These are phyloP conservation scores for Fomitopsis betulina DNA, from an alignment of 1,284 basidiomycete genomes.

Conservation along the genomic window DNA sequence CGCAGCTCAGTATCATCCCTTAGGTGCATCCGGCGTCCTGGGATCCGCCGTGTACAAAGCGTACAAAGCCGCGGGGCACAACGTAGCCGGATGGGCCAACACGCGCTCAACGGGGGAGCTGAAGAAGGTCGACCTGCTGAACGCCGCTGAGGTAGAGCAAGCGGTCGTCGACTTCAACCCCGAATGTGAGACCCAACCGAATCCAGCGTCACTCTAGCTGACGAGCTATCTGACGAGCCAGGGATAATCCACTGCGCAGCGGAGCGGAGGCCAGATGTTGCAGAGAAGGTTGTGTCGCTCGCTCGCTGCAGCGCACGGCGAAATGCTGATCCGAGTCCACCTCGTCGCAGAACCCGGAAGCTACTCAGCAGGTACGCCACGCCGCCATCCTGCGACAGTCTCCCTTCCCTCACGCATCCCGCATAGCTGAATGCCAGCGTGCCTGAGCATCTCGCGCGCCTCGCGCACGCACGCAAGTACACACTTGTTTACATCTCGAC, in stretches of 20 bases:
- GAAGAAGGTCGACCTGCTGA: slow-evolving; percentile 55
- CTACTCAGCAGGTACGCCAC: slow-evolving; percentile 48
- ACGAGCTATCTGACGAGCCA: slow-evolving; percentile 18
- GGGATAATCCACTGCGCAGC: slow-evolving; percentile 86
- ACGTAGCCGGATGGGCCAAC: slow-evolving; percentile 59
- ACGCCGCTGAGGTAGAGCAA: slow-evolving; percentile 42
- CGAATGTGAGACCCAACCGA: slow-evolving; percentile 45
- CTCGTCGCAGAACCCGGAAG: slow-evolving; percentile 52
- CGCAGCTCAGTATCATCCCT: not conserved
- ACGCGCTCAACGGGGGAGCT: slow-evolving; percentile 53
- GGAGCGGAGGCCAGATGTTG: slow-evolving; percentile 79
- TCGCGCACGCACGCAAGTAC: slow-evolving; percentile 52
- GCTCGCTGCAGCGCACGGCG: not conserved
- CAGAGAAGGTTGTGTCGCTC: slow-evolving; percentile 55
- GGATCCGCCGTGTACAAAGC: slow-evolving; percentile 63
- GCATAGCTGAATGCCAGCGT: slow-evolving; percentile 65
- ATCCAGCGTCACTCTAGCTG: not conserved
- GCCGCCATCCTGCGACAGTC: not conserved
- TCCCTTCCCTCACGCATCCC: not conserved
- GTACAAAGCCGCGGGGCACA: slow-evolving; percentile 41
- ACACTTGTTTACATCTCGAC: slow-evolving; percentile 77
- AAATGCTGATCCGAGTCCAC: not conserved
- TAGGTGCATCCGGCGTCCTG: slow-evolving; percentile 77
- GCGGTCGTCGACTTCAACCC: slow-evolving; percentile 55
- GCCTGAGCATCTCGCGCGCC: slow-evolving; percentile 54